Base-by-base conservation (phyloP, 2,329 filamentous ascomycete species). In the Albophoma yamanashiensis region DNA sequence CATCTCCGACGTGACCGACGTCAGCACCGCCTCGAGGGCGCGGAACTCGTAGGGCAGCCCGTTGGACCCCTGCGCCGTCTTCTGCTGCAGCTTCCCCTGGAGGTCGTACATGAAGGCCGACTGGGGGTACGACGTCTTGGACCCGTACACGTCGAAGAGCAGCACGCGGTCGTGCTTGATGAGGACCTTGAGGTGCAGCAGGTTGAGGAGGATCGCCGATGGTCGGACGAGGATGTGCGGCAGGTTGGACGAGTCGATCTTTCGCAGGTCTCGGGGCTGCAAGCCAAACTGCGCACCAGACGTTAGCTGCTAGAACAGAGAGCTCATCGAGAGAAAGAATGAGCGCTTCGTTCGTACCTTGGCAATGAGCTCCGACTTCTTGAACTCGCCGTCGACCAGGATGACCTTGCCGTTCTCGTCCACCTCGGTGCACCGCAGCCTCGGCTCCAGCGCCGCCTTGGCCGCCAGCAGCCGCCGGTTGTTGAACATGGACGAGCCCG, bases 101-200 rank as follows among this genome's bases (percentile, higher is more conserved):
- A 99, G 78, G 70, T 97, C 94, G 75, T 97, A 97, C 85, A 99
- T 96, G 76, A 99, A 99, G 17, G 94, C 85, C 4, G 92, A 96
- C 73, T 97, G 94, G 39, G 93, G 92, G 69, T 97, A 96, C 0
- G 92, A 95, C 66, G 95, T 91, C 62, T 91, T 92, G 47, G 91
- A 94, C 38, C 94, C 94, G 74, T 96, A 97, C 17, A 94, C 91
- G 69, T 97, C 94, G 71, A 99, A 97, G 6, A 99, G 87, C 31
- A 99, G 84, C 8, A 99, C 92, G 31, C 92, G 89, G 70, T 99
- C 91, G 64, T 92, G 85, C 77, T 97, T 97, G 72, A 99, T 96
- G 31, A 99, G 82, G 58, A 96, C 94, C 62, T 94, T 90, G 56
- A 99, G 85, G 73, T 99, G 94, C n/a, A 97, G 84, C 14, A 99